Evolutionary conservation across 2,329 filamentous ascomycete species (phyloP).

Genomic region (Stagonosporopsis cucurbitacearum): DNA sequence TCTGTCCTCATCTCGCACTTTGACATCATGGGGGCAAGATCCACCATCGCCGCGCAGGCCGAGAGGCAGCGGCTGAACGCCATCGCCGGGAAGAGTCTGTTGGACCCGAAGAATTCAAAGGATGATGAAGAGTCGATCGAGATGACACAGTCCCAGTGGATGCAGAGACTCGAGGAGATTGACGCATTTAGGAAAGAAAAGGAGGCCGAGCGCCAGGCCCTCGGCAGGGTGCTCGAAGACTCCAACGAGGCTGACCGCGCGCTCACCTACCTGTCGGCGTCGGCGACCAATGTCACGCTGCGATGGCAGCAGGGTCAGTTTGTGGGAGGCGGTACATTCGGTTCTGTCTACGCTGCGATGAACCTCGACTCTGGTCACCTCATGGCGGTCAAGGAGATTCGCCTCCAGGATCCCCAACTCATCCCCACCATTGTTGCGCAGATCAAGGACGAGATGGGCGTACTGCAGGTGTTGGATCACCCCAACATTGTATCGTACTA

Average conservation of each 20-base stretch:
- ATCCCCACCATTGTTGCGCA: slow-evolving; percentile 93
- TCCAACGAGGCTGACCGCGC: slow-evolving; percentile 96
- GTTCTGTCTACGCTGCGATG: slow-evolving; percentile 96
- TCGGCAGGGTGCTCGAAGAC: slow-evolving; percentile 90
- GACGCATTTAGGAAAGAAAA: slow-evolving; percentile 80
- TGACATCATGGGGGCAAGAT: slow-evolving; percentile 97
- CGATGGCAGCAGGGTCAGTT: slow-evolving; percentile 99
- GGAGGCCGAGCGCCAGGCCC: slow-evolving; percentile 82
- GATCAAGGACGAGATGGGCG: slow-evolving; percentile 96
- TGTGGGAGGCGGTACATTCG: slow-evolving; percentile 95
- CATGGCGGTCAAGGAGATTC: slow-evolving; percentile 99
- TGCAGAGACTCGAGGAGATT: slow-evolving; percentile 74
- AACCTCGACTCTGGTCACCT: slow-evolving; percentile 94
- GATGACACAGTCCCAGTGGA: slow-evolving; percentile 76
- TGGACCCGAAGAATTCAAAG: slow-evolving; percentile 75
- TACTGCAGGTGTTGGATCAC: slow-evolving; percentile 93
- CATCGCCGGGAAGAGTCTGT: slow-evolving; percentile 74
- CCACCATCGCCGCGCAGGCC: slow-evolving; percentile 88
- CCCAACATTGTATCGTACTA: slow-evolving; percentile 98
- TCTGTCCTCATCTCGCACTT: slow-evolving; percentile 96
- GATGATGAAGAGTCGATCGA: slow-evolving; percentile 86
- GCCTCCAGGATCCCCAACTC: slow-evolving; percentile 92
- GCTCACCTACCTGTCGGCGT: slow-evolving; percentile 89
- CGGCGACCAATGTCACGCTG: slow-evolving; percentile 91
- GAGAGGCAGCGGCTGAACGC: slow-evolving; percentile 89